Evolutionary conservation across 2,329 filamentous ascomycete genomes (phyloP).

Genomic region (Penicillium freii): DNA sequence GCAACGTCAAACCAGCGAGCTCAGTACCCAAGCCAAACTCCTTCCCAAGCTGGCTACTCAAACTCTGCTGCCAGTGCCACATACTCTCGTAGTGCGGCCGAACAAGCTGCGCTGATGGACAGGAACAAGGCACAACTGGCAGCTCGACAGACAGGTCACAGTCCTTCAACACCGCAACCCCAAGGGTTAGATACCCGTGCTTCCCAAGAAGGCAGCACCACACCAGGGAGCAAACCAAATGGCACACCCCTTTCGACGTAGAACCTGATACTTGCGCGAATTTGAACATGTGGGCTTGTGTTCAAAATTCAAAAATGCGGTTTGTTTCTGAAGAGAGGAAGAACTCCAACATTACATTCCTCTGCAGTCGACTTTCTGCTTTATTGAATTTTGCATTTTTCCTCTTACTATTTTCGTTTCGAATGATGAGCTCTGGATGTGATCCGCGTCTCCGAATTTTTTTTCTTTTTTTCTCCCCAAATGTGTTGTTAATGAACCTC

Average conservation of each 20-base stretch:
- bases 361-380: not conserved
- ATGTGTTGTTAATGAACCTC: conserved; percentile 22
- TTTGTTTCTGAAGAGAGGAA: not conserved
- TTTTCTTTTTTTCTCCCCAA: conserved; percentile 7
- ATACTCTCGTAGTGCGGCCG: conserved; percentile 41
- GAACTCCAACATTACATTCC: not conserved
- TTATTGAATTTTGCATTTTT: not conserved
- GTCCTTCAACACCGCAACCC: conserved; percentile 37
- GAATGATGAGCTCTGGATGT: not conserved
- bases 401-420: not conserved
- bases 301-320: conserved; percentile 4
- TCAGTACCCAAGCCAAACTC: conserved; percentile 32
- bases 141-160: conserved; percentile 32
- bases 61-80: conserved; percentile 37
- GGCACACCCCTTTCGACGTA: conserved; percentile 31
- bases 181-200: conserved; percentile 22
- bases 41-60: conserved; percentile 32
- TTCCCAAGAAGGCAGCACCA: conserved; percentile 38
- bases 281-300: not conserved
- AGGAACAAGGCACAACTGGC: conserved; percentile 40
- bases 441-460: conserved; percentile 1
- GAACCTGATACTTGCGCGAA: not conserved
- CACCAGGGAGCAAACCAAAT: conserved; percentile 34
- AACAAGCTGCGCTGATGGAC: conserved; percentile 42
- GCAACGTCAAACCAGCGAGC: conserved; percentile 30